Base-by-base conservation (phyloP, 129 eudicot genomes). In the Helichrysum umbraculigerum region DNA sequence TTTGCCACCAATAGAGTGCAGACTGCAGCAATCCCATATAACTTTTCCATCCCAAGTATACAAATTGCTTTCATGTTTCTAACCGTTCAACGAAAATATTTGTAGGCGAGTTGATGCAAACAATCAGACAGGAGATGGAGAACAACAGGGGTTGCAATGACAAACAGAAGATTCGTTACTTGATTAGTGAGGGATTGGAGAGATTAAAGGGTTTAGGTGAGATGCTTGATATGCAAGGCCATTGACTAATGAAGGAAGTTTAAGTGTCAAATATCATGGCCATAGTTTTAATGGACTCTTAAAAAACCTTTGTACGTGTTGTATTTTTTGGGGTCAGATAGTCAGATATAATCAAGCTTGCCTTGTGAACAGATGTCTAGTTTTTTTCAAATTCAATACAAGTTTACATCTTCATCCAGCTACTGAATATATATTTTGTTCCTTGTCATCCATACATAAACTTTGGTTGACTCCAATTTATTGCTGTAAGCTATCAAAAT, bases 71-170 rank as follows among this genome's bases (percentile, higher is more conserved):
- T 61, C 39, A 63, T 32, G 44, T 33, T 28, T 61, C 62, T 57
- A 57, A 57, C 28, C 15, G 7, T 64, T 35, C 33, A 7, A 42
- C 2, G 5, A 39, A 66, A 30, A 51, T 64, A 39, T 30, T 71
- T 32, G 77, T 42, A 94, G 97, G 79, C 42, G 98, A 94, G 29
- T 70, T 94, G 81, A 85, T 86, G 82, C 86, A 81, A 61, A 81
- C 87, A 16, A 81, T 91, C 17, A 81, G 97, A 85, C 85, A 87
- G 76, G 98, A 94, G 79, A 86, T 94, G 83, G 98, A 91, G 72
- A 86, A 74, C 44, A 86, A 94, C 83, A 77, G 84, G 59, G 81
- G 56, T 50, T 94, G 91, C 88, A 81, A 67, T 9, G 98, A 94
- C 85, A 94, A 85, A 70, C 97, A 94, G 73, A 85, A 76, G 85